Evolutionary conservation across 306 rosid species (phyloP), one percentile per base, ranked within the genome.

Genomic region (Trichosanthes truncata): DNA sequence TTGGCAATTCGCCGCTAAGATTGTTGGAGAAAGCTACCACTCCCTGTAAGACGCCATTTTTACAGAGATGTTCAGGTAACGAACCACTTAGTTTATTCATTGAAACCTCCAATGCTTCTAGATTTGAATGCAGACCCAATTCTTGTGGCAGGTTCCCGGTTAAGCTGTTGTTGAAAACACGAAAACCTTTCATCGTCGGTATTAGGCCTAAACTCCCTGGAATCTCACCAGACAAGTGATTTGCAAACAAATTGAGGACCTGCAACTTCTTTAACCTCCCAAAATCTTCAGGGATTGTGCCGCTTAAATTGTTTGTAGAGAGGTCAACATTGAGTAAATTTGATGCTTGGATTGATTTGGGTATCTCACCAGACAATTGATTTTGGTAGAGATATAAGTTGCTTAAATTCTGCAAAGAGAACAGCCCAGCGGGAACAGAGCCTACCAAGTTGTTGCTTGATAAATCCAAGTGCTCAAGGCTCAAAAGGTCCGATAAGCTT

Each of bases 131-230:
- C 36, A 80, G 74, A 62, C 98, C 98, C 1, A 94, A 14, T 45
- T 92, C 97, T 11, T 83, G 82, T 35, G 98, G 98, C 86, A 94
- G n/a, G 52, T 86, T 86, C 56, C 97, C 98, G 48, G 84, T 92
- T 82, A 94, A 74, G 81, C 82, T 83, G 84, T 94, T 94, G 48
- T 40, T 76, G 20, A 87, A 94, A 31, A 87, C 81, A 66, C 67
- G 85, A n/a, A 94, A 88, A 7, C 5, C 4, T 76, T 56, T 66
- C 4, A 94, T 84, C 74, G 52, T 81, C 49, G 87, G 81, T 25
- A 90, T 69, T 15, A 77, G 71, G 72, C 96, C 93, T 82, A 94
- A 60, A 69, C 89, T 51, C 4, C 5, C 69, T 4, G 98, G 97
- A 84, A 94, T 87, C 81, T 80, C 84, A 62, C 96, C 97, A 6